Conservation (phyloP, 2,329 filamentous ascomycete species). For the Didymella lethalis region DNA sequence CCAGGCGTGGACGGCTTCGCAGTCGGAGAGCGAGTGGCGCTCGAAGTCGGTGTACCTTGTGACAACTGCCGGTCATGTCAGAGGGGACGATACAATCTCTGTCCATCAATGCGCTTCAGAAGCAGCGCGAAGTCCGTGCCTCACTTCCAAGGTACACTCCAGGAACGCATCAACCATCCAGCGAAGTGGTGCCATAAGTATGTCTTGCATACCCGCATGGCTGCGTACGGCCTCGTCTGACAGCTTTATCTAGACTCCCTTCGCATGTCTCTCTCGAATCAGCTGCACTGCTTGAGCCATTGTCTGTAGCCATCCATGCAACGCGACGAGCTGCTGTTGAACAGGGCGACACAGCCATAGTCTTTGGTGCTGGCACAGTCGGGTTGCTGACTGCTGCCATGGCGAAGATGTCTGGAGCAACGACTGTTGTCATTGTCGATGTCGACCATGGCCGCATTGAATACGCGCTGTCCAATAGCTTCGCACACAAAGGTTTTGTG, state of each 20-base stretch:
- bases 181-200: constrained; percentile 57
- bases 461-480: constrained; percentile 50
- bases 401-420: constrained; percentile 53
- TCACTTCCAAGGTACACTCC: constrained; percentile 55
- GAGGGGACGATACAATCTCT: constrained; percentile 54
- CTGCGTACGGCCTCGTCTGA: constrained; percentile 38
- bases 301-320: constrained; percentile 87
- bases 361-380: constrained; percentile 82
- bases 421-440: constrained; percentile 52
- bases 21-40: constrained; percentile 52
- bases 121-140: constrained; percentile 55
- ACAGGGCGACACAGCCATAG: constrained; percentile 78
- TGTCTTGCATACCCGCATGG: constrained; percentile 44
- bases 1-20: constrained; percentile 49
- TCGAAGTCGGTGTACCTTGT: constrained; percentile 54
- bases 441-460: constrained; percentile 52
- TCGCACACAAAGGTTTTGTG: constrained; percentile 51
- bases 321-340: constrained; percentile 74
- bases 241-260: constrained; percentile 48
- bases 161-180: constrained; percentile 55
- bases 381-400: constrained; percentile 52
- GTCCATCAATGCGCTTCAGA: constrained; percentile 53
- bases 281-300: constrained; percentile 61
- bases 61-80: constrained; percentile 54
- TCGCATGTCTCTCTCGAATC: constrained; percentile 51